phyloP scores from a whole-genome alignment of 1,139 yeast species.

The Hanseniaspora gamundiae region DNA sequence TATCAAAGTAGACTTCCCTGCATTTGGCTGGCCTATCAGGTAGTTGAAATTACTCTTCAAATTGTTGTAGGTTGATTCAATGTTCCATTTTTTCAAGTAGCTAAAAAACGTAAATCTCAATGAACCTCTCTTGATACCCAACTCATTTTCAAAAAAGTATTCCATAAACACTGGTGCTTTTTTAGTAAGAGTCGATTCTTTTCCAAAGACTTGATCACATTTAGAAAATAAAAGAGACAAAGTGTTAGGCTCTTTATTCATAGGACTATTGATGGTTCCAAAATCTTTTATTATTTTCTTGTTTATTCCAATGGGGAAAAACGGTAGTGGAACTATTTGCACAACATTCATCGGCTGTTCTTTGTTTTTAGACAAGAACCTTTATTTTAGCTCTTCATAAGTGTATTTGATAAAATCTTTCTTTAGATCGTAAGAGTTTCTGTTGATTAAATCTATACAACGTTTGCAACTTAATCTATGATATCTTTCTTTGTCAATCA shows the following conservation, averaged over 20 bases:
- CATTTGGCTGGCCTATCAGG: constrained; percentile 60
- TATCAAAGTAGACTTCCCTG: constrained; percentile 64
- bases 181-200: constrained; percentile 12
- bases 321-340: constrained; percentile 51
- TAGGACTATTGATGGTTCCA: too few species aligned
- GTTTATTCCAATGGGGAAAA: constrained; percentile 54
- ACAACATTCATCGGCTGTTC: constrained; percentile 34
- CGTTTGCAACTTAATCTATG: constrained; percentile 32
- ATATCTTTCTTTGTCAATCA: constrained; percentile 11
- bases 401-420: constrained; percentile 29
- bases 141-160: constrained; percentile 26
- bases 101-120: constrained; percentile 38
- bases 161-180: constrained; percentile 14
- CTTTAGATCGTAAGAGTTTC: constrained; percentile 27
- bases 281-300: constrained; percentile 27
- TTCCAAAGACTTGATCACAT: constrained; percentile 17
- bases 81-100: constrained; percentile 42
- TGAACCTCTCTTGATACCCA: constrained; percentile 29
- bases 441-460: constrained; percentile 41
- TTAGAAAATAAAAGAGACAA: constrained; percentile 18
- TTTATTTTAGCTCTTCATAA: constrained; percentile 28
- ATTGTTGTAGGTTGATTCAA: constrained; percentile 25
- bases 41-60: constrained; percentile 36
- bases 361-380: constrained; percentile 30
- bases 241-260: constrained; percentile 8